A percentile compares a stretch with the other conserved stretches of the same genome.
These are phyloP conservation scores for Melampsora americana DNA, from an alignment of 1,284 basidiomycete species.

Conservation along the genomic window DNA sequence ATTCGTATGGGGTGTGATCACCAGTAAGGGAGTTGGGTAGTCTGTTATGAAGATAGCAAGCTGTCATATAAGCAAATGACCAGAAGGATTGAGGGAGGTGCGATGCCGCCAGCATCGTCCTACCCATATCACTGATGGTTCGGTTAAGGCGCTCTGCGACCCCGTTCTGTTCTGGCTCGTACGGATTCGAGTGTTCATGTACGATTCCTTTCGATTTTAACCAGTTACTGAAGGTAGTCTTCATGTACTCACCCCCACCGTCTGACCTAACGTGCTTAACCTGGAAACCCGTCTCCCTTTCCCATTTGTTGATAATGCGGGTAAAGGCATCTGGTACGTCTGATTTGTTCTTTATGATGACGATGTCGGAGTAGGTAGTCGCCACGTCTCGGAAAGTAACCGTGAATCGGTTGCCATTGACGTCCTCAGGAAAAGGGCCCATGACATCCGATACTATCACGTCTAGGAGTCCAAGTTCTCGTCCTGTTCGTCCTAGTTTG, in stretches of 20 bases:
- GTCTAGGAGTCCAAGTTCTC: background rate
- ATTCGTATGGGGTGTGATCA: constrained; percentile 3
- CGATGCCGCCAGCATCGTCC: background rate
- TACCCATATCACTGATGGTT: constrained; percentile 15
- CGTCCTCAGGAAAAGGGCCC: too few species aligned
- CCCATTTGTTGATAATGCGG: constrained; percentile 10
- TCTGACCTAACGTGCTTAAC: constrained; percentile 10
- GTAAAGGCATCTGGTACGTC: constrained; percentile 5
- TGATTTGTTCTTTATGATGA: constrained; percentile 15
- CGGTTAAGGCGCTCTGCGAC: constrained; percentile 22
- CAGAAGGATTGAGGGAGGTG: constrained; percentile 17
- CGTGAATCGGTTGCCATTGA: too few species aligned
- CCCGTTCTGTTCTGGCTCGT: constrained; percentile 29
- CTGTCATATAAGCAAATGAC: constrained; percentile 13
- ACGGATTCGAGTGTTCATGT: constrained; percentile 25
- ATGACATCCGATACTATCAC: too few species aligned
- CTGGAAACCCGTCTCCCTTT: background rate
- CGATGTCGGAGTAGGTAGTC: constrained; percentile 8
- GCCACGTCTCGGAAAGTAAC: constrained; percentile 11
- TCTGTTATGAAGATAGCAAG: background rate
- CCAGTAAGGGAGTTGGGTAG: constrained; percentile 22
- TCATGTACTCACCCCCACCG: constrained; percentile 21
- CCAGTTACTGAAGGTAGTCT: constrained; percentile 1
- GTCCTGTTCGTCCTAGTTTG: background rate
- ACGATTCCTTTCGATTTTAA: constrained; percentile 16